Conservation (phyloP, 2,329 filamentous ascomycete genomes). For the Ampelomyces quisqualis region DNA sequence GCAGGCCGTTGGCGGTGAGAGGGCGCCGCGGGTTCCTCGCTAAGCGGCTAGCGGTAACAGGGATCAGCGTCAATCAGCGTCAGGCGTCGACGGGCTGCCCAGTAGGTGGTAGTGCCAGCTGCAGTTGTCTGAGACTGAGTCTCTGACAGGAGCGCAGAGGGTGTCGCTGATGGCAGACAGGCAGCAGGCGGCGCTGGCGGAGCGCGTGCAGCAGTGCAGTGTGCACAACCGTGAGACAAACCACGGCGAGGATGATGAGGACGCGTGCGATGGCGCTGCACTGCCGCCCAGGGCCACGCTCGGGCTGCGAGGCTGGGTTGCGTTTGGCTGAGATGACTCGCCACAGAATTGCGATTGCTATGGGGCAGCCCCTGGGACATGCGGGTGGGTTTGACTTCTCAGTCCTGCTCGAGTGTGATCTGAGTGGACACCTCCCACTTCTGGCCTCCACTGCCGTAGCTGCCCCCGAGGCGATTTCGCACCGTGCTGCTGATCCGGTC, state of each 20-base stretch:
- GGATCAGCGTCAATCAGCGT: constrained; percentile 30
- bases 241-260: neutral
- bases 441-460: constrained; percentile 76
- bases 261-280: constrained; percentile 4
- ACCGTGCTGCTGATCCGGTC: constrained; percentile 76
- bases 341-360: constrained; percentile 19
- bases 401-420: constrained; percentile 59
- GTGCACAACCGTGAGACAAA: too few relatives aligned
- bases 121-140: too few relatives aligned
- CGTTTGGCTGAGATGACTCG: constrained; percentile 19
- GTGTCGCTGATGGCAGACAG: constrained; percentile 11
- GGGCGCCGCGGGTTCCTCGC: constrained; percentile 26
- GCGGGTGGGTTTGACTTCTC: constrained; percentile 18
- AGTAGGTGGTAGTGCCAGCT: too few relatives aligned
- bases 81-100: constrained; percentile 28
- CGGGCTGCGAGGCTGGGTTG: constrained; percentile 26
- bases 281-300: constrained; percentile 18
- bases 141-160: constrained; percentile 22
- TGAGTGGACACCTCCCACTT: constrained; percentile 94
- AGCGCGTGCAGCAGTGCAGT: neutral
- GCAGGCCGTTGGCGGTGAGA: constrained; percentile 36
- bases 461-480: constrained; percentile 81
- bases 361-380: constrained; percentile 18
- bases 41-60: constrained; percentile 22
- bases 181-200: neutral